Evolutionary conservation across 768 basidiomycete genomes (phyloP), one percentile per base, ranked within the genome.

Genomic region (Macrolepiota fuliginosa): DNA sequence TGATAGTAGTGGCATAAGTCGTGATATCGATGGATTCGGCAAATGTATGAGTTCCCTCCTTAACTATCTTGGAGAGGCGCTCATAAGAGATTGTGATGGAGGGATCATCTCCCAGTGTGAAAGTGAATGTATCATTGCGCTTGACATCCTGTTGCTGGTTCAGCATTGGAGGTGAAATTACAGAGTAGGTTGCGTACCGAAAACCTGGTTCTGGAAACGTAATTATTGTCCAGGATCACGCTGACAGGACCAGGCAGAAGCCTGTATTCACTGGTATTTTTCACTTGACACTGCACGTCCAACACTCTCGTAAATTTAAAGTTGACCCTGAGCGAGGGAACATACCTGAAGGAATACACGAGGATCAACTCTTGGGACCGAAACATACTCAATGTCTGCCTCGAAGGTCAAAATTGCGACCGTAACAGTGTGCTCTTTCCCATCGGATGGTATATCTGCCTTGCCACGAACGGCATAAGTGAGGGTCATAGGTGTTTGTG

Each of bases 191-290:
- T 4, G 69, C 76, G 45, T 65, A 82, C 81, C 11, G 63, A 65
- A 56, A 86, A 80, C 2, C 68, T 70, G 0, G 83, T 83, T 68
- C 77, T 80, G 17, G 85, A 81, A 6, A 86, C 83, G 66, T 80
- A 85, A 56, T 75, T 76, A 58, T 84, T 82, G 65, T 87, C 81
- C 61, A 86, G 65, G 65, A 86, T 83, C n/a, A 87, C 81, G 61
- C 71, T 79, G 39, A 85, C 80, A 0, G 77, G 73, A 0, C 86
- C 87, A 3, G 82, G 73, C 1, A 89, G 76, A 17, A 88, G 71
- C 25, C 79, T 74, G 63, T 84, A 84, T 56, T 83, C 82, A 67
- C 82, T 85, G 49, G 75, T 81, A 64, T 88, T 87, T 70, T 81
- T 80, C 56, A 87, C 79, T 61, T 73, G 69, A 62, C 78, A 82